Percentiles rank a stretch among this genome's conserved stretches.
Conservation (phyloP, 2,329 filamentous ascomycete genomes). For the Phyllosticta paracitricarpa region DNA sequence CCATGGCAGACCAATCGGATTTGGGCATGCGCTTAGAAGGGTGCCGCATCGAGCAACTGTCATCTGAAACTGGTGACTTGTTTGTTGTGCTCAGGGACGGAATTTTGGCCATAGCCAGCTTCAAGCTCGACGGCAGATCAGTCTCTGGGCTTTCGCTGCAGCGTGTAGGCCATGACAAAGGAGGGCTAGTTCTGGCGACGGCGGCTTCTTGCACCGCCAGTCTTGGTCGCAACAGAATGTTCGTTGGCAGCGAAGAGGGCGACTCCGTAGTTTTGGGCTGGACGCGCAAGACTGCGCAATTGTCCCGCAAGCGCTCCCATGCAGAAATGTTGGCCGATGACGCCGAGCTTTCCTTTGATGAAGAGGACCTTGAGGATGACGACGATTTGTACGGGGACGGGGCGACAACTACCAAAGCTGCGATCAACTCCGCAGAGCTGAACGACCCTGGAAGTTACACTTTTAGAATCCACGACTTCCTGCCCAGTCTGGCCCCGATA, state of each 20-base stretch:
- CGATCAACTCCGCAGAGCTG: constrained; percentile 25
- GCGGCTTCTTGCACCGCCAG: constrained; percentile 59
- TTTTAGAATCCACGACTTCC: constrained; percentile 67
- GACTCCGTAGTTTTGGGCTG: constrained; percentile 78
- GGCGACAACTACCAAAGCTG: constrained; percentile 30
- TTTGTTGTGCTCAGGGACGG: constrained; percentile 74
- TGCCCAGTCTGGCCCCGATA: constrained; percentile 72
- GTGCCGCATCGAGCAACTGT: constrained; percentile 67
- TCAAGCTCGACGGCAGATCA: constrained; percentile 80
- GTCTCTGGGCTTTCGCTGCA: constrained; percentile 78
- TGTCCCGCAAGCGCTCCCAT: constrained; percentile 54
- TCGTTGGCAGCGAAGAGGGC: constrained; percentile 74
- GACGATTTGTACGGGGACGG: constrained; percentile 54
- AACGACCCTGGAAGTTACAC: constrained; percentile 53
- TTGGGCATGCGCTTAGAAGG: constrained; percentile 72
- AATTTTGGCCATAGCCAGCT: constrained; percentile 62
- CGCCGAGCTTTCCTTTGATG: constrained; percentile 35
- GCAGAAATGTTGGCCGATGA: constrained; percentile 47
- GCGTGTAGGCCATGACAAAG: constrained; percentile 51
- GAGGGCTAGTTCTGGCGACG: constrained; percentile 52
- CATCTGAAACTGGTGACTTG: constrained; percentile 68
- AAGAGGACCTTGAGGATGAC: constrained; percentile 50
- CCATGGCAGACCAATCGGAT: constrained; percentile 75
- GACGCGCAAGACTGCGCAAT: constrained; percentile 53
- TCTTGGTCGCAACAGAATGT: constrained; percentile 60